Evolutionary conservation across 2,329 filamentous ascomycete genomes (phyloP).

Genomic region (Talaromyces sp.): DNA sequence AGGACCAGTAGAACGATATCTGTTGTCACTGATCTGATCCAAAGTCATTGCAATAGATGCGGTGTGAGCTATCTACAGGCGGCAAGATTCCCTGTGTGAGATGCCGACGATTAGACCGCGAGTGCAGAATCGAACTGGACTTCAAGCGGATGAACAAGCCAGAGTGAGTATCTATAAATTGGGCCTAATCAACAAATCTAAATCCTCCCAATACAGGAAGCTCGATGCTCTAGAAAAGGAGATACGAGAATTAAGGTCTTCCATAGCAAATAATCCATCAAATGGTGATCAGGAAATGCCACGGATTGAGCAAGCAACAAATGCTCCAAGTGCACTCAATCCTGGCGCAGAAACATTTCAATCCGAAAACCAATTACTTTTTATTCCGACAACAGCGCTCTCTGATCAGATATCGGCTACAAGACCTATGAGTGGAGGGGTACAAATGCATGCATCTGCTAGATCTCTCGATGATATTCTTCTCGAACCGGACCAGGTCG

Average conservation of each 20-base stretch:
- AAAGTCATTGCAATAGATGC: slow-evolving; percentile 1
- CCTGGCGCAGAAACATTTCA: background rate
- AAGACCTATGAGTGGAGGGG: too few relatives aligned
- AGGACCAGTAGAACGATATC: background rate
- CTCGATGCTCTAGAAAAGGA: slow-evolving; percentile 15
- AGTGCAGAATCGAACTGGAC: slow-evolving; percentile 11
- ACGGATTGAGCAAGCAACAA: background rate
- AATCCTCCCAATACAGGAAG: background rate
- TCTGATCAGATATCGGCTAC: background rate
- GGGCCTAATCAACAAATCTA: background rate
- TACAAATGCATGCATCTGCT: background rate
- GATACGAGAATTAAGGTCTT: slow-evolving; percentile 8
- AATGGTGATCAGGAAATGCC: background rate
- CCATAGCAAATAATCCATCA: background rate
- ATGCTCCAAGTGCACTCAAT: background rate
- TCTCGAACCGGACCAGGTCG: background rate
- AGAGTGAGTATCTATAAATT: background rate
- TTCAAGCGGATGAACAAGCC: slow-evolving; percentile 16
- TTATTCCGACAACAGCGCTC: background rate
- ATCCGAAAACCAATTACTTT: background rate
- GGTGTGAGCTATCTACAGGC: slow-evolving; percentile 13
- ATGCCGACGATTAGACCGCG: slow-evolving; percentile 13
- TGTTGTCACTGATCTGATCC: background rate
- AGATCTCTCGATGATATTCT: background rate
- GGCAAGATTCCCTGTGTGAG: slow-evolving; percentile 7